phyloP scores from a whole-genome alignment of 2,329 filamentous ascomycete species.

The Aspergillus alliaceus region DNA sequence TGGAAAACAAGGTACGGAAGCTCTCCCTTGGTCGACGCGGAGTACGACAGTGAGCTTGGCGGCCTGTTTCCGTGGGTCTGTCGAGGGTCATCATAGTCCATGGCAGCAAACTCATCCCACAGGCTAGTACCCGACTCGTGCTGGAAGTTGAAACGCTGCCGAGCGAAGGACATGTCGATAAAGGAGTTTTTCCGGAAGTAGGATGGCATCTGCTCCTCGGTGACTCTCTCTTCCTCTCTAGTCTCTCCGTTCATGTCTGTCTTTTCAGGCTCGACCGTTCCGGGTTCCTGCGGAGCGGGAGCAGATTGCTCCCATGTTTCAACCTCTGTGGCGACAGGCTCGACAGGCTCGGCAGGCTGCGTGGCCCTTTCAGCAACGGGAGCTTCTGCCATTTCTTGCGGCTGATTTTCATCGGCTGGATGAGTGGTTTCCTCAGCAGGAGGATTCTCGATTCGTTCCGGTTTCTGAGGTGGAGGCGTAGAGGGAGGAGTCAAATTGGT shows the following conservation, averaged over 20 bases:
- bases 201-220: background rate
- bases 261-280: background rate
- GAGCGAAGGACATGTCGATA: conserved; percentile 40
- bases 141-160: conserved; percentile 30
- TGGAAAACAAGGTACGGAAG: conserved; percentile 44
- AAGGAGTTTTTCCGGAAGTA: conserved; percentile 15
- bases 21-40: conserved; percentile 16
- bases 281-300: conserved; percentile 9
- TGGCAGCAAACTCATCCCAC: conserved; percentile 40
- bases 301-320: conserved; percentile 15
- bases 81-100: conserved; percentile 35
- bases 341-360: background rate
- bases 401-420: conserved; percentile 8
- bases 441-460: conserved; percentile 12
- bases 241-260: background rate
- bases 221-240: background rate
- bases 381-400: background rate
- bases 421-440: conserved; percentile 3
- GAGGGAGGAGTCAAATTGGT: conserved; percentile 38
- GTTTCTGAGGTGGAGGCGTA: conserved; percentile 33
- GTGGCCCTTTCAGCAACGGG: background rate
- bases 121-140: conserved; percentile 33
- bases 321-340: background rate
- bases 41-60: conserved; percentile 10
- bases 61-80: conserved; percentile 6